A percentile compares a stretch with the other conserved stretches of the same genome.
phyloP scores from a whole-genome alignment of 371 early-diverging fungal species.

The Mortierella sp. region DNA sequence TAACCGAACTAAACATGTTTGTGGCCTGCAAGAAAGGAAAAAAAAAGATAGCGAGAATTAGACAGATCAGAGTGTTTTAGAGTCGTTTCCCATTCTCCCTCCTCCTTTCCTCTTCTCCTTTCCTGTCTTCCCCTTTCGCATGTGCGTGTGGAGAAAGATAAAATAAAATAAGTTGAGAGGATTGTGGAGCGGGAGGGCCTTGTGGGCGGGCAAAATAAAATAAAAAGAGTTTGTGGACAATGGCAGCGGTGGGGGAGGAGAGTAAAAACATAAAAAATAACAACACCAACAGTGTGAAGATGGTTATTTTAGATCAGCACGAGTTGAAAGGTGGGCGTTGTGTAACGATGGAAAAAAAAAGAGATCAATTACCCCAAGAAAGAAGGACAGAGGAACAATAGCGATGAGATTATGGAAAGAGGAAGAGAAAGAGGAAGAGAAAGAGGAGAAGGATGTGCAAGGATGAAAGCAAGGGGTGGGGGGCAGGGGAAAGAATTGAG shows the following conservation, averaged over 20 bases:
- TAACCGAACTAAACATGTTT: not conserved
- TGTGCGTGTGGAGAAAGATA: slow-evolving; percentile 4
- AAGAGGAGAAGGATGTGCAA: not conserved
- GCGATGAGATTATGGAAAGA: not conserved
- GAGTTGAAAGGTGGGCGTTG: not conserved
- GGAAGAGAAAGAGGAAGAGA: not conserved
- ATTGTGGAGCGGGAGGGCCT: not conserved
- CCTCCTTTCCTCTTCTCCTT: no score
- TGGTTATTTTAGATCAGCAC: not conserved
- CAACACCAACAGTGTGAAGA: not conserved
- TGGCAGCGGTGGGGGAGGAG: not conserved
- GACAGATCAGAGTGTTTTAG: not conserved
- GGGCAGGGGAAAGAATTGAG: not conserved
- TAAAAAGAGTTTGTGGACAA: not conserved
- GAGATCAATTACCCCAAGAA: not conserved
- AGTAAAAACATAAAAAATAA: not conserved
- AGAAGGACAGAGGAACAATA: not conserved
- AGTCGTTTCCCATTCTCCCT: not conserved
- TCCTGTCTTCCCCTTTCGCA: not conserved
- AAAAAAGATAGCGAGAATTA: not conserved
- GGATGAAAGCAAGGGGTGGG: not conserved
- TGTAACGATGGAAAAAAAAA: not conserved
- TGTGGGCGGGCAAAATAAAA: not conserved
- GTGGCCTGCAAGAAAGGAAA: not conserved
- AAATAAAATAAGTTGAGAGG: not conserved